phyloP scores from a whole-genome alignment of 169 alveolate genomes.

The Plasmodium ovale region DNA sequence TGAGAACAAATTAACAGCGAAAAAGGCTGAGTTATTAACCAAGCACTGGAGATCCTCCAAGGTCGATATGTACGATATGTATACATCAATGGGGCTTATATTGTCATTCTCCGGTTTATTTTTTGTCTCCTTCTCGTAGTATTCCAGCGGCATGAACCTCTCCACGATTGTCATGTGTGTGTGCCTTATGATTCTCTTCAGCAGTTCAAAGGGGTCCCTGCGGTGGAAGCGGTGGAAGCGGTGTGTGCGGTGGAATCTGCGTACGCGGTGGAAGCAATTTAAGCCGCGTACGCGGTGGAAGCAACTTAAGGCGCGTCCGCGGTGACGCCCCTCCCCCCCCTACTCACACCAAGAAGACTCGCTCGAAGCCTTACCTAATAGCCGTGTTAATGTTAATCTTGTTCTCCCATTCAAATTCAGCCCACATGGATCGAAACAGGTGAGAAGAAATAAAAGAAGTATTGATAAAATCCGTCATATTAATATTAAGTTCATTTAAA shows the following conservation, averaged over 20 bases:
- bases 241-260: too few relatives aligned
- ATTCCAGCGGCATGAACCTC: conserved; percentile 73
- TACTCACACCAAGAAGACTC: not conserved
- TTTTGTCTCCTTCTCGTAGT: conserved; percentile 65
- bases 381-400: conserved; percentile 84
- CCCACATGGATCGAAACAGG: conserved; percentile 94
- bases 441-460: conserved; percentile 91
- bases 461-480: conserved; percentile 90
- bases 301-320: not conserved
- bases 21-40: conserved; percentile 84
- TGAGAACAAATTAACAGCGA: conserved; percentile 93
- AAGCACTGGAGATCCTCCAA: conserved; percentile 76
- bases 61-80: conserved; percentile 75
- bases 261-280: too few relatives aligned
- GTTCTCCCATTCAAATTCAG: conserved; percentile 97
- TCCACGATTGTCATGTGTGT: conserved; percentile 73
- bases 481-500: conserved; percentile 90
- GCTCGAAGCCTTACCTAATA: conserved; percentile 60
- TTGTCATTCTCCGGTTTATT: conserved; percentile 43
- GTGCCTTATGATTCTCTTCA: conserved; percentile 63
- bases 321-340: not conserved
- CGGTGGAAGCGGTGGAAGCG: conserved; percentile 54
- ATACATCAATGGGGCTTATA: conserved; percentile 73
- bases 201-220: conserved; percentile 64
- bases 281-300: not conserved